Conservation (phyloP, 192 early-diverging fungal genomes). For the Backusella luteola region DNA sequence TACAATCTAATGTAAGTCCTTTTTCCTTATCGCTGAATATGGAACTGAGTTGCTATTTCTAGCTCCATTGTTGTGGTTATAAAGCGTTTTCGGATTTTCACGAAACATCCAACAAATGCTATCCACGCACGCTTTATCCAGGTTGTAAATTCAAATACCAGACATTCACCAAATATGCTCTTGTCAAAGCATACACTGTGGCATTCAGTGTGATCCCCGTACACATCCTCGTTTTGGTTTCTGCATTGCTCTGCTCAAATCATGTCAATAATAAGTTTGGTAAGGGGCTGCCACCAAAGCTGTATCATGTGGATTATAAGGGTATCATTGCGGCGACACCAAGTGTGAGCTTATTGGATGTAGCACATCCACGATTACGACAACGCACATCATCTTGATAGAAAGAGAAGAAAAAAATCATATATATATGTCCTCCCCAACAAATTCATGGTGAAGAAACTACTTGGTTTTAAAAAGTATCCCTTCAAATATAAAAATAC, state of each 20-base stretch:
- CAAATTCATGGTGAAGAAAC: background rate
- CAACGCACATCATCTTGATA: background rate
- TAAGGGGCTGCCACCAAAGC: conserved; percentile 21
- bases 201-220: background rate
- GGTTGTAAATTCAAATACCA: conserved; percentile 21
- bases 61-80: conserved; percentile 45
- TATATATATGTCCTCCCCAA: background rate
- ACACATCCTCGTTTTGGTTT: conserved; percentile 39
- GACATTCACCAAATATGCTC: conserved; percentile 25
- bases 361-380: background rate
- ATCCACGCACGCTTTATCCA: conserved; percentile 33
- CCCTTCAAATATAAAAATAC: no score
- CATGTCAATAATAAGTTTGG: conserved; percentile 38
- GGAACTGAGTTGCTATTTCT: background rate
- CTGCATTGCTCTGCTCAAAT: conserved; percentile 38
- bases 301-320: background rate
- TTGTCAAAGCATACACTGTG: conserved; percentile 8
- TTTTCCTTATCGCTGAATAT: background rate
- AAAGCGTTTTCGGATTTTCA: conserved; percentile 39
- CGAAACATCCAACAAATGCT: conserved; percentile 41
- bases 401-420: background rate
- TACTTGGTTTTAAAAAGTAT: background rate
- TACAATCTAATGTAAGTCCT: conserved; percentile 19
- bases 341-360: background rate
- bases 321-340: background rate